Percentiles rank a stretch among this genome's conserved stretches.
phyloP scores from a whole-genome alignment of 2,329 filamentous ascomycete genomes.

The Pestalotiopsis sp. region DNA sequence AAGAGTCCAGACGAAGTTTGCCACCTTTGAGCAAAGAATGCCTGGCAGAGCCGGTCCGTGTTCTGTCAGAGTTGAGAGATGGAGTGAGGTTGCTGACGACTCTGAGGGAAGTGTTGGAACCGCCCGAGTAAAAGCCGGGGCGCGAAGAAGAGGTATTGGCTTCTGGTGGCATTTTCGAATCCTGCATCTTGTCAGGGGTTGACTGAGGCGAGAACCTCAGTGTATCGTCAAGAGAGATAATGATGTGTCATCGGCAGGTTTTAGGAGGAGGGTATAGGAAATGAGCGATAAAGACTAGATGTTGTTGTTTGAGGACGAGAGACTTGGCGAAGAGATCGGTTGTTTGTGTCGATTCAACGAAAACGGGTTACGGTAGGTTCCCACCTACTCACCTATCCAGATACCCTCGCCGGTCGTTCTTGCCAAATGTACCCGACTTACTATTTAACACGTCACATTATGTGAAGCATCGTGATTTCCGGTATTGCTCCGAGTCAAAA shows the following conservation, averaged over 20 bases:
- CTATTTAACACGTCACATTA: background rate
- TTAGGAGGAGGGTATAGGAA: background rate
- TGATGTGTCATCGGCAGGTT: background rate
- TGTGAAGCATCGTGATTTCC: background rate
- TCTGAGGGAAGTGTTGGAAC: conserved; percentile 25
- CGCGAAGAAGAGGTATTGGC: background rate
- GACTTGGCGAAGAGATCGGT: background rate
- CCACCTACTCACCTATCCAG: background rate
- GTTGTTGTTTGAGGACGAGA: background rate
- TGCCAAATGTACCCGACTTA: background rate
- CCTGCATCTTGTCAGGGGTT: background rate
- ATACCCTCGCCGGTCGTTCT: background rate
- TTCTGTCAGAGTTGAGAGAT: conserved; percentile 24
- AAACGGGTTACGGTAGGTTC: background rate
- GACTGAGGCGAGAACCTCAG: background rate
- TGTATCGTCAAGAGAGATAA: background rate
- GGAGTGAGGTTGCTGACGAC: conserved; percentile 21
- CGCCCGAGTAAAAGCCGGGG: conserved; percentile 18
- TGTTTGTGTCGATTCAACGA: background rate
- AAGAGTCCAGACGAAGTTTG: conserved; percentile 13
- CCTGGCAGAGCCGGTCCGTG: conserved; percentile 21
- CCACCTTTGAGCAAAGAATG: conserved; percentile 27
- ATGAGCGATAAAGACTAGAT: background rate
- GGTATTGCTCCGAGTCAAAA: no score
- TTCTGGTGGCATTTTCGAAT: background rate